Evolutionary conservation across 1,284 basidiomycete species (phyloP).

Genomic region (Pisolithus thermaeus): DNA sequence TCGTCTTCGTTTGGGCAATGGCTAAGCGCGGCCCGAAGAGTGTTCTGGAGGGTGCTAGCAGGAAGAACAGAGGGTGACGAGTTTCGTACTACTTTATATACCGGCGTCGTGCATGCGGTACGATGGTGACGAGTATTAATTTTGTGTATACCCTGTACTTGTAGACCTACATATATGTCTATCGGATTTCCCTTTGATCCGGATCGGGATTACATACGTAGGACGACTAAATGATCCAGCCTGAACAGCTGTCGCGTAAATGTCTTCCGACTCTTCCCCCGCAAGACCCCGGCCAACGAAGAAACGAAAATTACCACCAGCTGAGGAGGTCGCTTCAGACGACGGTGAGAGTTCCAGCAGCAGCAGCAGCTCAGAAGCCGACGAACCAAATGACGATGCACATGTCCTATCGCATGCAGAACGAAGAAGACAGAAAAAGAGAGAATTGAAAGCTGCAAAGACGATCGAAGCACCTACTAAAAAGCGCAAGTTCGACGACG

Average conservation of each 20-base stretch:
- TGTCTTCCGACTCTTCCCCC: slow-evolving; percentile 14
- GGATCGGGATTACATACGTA: not conserved
- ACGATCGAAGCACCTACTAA: slow-evolving; percentile 29
- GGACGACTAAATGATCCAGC: not conserved
- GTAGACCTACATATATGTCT: no score
- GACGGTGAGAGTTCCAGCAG: slow-evolving; percentile 6
- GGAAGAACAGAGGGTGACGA: slow-evolving; percentile 28
- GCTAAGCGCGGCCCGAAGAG: slow-evolving; percentile 67
- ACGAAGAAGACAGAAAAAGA: slow-evolving; percentile 56
- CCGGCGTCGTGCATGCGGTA: slow-evolving; percentile 1
- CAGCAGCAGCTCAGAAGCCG: not conserved
- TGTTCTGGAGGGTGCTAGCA: slow-evolving; percentile 51
- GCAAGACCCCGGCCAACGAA: slow-evolving; percentile 9
- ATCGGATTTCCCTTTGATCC: no score
- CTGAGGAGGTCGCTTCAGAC: slow-evolving; percentile 7
- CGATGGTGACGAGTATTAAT: not conserved
- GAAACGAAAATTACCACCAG: slow-evolving; percentile 16
- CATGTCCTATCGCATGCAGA: slow-evolving; percentile 70
- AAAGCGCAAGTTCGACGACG: slow-evolving; percentile 44
- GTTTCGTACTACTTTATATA: slow-evolving; percentile 25
- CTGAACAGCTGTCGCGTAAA: not conserved
- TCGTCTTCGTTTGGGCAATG: slow-evolving; percentile 75
- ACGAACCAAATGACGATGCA: slow-evolving; percentile 24
- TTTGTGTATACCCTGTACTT: no score
- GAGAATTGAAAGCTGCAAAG: slow-evolving; percentile 29